phyloP scores from a whole-genome alignment of 2,329 filamentous ascomycete genomes.

The Ampelomyces quisqualis region DNA sequence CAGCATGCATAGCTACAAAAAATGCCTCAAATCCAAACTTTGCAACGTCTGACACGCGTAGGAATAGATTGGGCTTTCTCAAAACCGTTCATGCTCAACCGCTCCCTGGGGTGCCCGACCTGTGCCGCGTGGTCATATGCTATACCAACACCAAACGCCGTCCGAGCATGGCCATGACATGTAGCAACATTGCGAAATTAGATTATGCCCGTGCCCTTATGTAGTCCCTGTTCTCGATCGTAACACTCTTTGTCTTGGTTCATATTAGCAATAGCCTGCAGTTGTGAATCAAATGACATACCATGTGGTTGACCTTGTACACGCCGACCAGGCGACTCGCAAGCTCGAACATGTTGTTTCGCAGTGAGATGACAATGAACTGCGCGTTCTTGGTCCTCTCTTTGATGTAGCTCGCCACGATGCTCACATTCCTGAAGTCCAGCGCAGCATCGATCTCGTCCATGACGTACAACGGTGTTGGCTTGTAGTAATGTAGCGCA shows the following conservation, averaged over 20 bases:
- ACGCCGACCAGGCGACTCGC: slow-evolving; percentile 93
- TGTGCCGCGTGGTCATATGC: not conserved
- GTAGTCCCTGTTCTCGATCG: slow-evolving; percentile 55
- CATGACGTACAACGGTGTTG: slow-evolving; percentile 97
- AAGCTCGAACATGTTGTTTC: slow-evolving; percentile 99
- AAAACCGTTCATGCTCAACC: no score
- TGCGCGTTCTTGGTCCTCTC: slow-evolving; percentile 98
- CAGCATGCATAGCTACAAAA: no score
- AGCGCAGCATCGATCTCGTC: slow-evolving; percentile 98
- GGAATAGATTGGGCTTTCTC: no score
- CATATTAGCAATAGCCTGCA: slow-evolving; percentile 13
- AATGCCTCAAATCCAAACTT: no score
- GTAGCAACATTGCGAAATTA: no score
- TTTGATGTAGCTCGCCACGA: slow-evolving; percentile 98
- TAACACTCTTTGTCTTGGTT: slow-evolving; percentile 56
- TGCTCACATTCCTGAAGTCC: slow-evolving; percentile 97
- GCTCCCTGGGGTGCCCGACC: no score
- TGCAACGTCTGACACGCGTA: no score
- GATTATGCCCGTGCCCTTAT: slow-evolving; percentile 22
- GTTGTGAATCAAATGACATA: slow-evolving; percentile 33
- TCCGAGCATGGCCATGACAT: no score
- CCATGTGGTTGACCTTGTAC: slow-evolving; percentile 99
- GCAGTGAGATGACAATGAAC: slow-evolving; percentile 95
- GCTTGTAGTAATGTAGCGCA: slow-evolving; percentile 95
- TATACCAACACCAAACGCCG: slow-evolving; percentile 8